phyloP scores from a whole-genome alignment of 768 basidiomycete species.

The Naganishia vishniacii region DNA sequence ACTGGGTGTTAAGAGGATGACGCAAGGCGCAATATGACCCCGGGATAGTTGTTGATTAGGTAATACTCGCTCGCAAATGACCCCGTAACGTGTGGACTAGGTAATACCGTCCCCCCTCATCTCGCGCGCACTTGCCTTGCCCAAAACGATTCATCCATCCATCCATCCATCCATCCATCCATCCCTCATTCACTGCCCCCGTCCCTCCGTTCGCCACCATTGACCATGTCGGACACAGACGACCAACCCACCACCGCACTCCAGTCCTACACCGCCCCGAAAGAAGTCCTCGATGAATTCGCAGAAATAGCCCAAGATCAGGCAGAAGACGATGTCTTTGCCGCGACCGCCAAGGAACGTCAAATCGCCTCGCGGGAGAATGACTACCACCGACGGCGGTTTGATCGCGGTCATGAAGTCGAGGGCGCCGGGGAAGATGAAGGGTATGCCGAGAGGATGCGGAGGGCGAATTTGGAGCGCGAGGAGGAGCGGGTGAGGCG shows the following conservation, averaged over 20 bases:
- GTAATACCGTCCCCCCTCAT: too few species aligned
- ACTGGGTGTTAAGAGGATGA: too few species aligned
- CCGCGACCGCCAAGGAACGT: slow-evolving; percentile 83
- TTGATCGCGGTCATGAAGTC: slow-evolving; percentile 62
- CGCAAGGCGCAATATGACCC: too few species aligned
- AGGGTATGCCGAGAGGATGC: slow-evolving; percentile 95
- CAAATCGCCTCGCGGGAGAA: slow-evolving; percentile 90
- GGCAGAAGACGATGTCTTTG: slow-evolving; percentile 55
- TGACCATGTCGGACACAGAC: slow-evolving; percentile 28
- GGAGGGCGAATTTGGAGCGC: slow-evolving; percentile 79
- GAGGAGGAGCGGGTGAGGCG: slow-evolving; percentile 79
- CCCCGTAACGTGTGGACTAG: too few species aligned
- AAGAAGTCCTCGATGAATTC: slow-evolving; percentile 89
- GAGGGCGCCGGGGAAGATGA: slow-evolving; percentile 71
- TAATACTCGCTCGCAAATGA: too few species aligned
- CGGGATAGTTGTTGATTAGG: too few species aligned
- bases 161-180: too few species aligned
- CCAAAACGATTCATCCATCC: too few species aligned
- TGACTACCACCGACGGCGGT: slow-evolving; percentile 90
- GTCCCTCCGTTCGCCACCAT: not conserved
- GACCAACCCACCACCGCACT: slow-evolving; percentile 50
- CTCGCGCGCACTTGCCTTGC: too few species aligned
- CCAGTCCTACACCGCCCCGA: slow-evolving; percentile 87
- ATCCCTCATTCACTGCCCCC: too few species aligned
- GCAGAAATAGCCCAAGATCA: slow-evolving; percentile 90